phyloP scores from a whole-genome alignment of 2,329 filamentous ascomycete genomes.

The Ophiostoma himal-ulmi region DNA sequence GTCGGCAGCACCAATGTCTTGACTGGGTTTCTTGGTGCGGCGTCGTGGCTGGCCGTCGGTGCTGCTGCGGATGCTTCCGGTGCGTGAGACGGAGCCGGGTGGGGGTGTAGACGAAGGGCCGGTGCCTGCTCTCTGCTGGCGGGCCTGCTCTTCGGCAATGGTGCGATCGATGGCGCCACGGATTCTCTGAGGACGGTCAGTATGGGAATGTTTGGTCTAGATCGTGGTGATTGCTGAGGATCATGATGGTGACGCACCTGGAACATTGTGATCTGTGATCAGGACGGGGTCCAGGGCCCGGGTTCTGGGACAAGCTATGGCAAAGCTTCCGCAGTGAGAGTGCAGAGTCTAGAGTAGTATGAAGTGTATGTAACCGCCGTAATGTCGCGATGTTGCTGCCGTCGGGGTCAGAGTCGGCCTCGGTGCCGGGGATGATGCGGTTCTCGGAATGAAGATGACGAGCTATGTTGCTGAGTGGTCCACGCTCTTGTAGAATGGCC shows the following conservation, averaged over 20 bases:
- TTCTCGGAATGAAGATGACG: not conserved
- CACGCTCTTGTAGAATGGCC: too few species aligned
- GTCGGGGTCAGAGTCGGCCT: not conserved
- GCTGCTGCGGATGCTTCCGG: conserved; percentile 33
- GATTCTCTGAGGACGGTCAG: conserved; percentile 54
- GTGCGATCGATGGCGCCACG: conserved; percentile 79
- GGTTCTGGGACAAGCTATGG: not conserved
- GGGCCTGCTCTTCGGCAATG: conserved; percentile 87
- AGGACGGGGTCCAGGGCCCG: conserved; percentile 9
- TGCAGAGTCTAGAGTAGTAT: not conserved
- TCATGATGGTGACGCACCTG: not conserved
- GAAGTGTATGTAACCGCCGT: not conserved
- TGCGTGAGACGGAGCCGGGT: conserved; percentile 41
- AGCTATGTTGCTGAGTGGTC: not conserved
- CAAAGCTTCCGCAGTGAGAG: not conserved
- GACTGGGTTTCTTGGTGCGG: conserved; percentile 41
- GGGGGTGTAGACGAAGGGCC: conserved; percentile 38
- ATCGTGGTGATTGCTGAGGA: not conserved
- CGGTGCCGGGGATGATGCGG: not conserved
- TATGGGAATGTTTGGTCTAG: not conserved
- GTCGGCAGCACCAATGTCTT: conserved; percentile 34
- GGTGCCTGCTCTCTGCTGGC: conserved; percentile 51
- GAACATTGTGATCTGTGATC: conserved; percentile 7
- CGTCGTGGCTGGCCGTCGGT: conserved; percentile 34
- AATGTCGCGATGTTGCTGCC: not conserved